phyloP scores from a whole-genome alignment of 192 early-diverging fungal species.

The Coemansia sp. region DNA sequence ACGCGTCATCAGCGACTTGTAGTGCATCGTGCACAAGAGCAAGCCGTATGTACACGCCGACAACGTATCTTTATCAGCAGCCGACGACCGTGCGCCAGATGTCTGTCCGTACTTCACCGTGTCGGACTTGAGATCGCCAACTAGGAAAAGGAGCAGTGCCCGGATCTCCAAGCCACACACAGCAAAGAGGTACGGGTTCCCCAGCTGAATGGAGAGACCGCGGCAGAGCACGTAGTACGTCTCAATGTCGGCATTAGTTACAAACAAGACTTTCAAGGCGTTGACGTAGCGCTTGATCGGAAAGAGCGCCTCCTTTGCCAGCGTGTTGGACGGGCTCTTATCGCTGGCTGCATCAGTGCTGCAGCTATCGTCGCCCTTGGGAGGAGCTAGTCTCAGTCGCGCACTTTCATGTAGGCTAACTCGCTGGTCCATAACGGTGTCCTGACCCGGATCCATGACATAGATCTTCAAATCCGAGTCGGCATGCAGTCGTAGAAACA shows the following conservation, averaged over 20 bases:
- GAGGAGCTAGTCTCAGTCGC: conserved; percentile 26
- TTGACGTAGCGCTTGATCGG: conserved; percentile 61
- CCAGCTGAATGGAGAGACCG: conserved; percentile 66
- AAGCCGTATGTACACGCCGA: conserved; percentile 26
- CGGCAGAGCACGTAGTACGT: conserved; percentile 69
- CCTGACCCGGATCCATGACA: conserved; percentile 23
- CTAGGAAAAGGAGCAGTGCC: conserved; percentile 60
- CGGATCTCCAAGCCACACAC: conserved; percentile 57
- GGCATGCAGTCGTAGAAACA: conserved; percentile 44
- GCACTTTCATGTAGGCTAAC: conserved; percentile 46
- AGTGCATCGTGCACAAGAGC: conserved; percentile 38
- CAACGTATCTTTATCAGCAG: conserved; percentile 24
- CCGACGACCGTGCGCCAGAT: conserved; percentile 14
- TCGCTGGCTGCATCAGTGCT: neutral
- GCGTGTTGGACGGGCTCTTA: neutral
- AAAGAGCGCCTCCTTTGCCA: conserved; percentile 25
- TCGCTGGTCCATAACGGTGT: conserved; percentile 52
- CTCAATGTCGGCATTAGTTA: conserved; percentile 67
- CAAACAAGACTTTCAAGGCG: conserved; percentile 59
- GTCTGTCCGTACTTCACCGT: conserved; percentile 18
- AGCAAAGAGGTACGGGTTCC: conserved; percentile 72
- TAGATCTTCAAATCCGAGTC: conserved; percentile 44
- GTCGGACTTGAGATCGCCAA: conserved; percentile 58
- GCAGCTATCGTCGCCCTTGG: neutral
- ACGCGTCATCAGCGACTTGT: conserved; percentile 60